Evolutionary conservation across 75 land plant species (phyloP).

Genomic region (Chamaecyparis obtusa): DNA sequence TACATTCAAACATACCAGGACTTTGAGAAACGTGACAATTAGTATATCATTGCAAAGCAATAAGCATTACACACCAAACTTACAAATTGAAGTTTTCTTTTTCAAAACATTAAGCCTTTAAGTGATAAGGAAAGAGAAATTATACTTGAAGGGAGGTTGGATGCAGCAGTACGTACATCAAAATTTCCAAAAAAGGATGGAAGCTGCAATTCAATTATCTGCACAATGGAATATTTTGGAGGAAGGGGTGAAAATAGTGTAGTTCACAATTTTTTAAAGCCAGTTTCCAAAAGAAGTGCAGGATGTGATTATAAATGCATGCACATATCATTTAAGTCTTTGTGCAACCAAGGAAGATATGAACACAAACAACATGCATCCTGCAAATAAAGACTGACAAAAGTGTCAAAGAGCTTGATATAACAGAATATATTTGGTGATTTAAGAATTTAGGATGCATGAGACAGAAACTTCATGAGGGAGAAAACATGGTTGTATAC

Average conservation of each 20-base stretch:
- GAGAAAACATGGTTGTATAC: background rate
- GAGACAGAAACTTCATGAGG: background rate
- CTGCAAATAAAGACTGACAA: background rate
- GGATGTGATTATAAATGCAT: background rate
- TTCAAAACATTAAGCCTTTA: background rate
- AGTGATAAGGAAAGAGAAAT: slow-evolving; percentile 5
- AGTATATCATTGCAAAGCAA: background rate
- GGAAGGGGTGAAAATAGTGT: background rate
- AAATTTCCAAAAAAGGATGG: slow-evolving; percentile 92
- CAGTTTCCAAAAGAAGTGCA: background rate
- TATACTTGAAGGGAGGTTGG: slow-evolving; percentile 88
- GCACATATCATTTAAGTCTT: background rate
- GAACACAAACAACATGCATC: background rate
- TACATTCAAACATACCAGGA: background rate
- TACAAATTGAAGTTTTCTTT: background rate
- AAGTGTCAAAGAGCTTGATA: background rate
- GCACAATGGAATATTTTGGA: slow-evolving; percentile 6
- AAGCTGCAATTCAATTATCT: slow-evolving; percentile 91
- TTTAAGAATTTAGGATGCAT: background rate
- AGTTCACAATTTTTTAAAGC: background rate
- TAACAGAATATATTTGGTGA: background rate
- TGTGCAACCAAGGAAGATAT: background rate
- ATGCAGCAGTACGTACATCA: slow-evolving; percentile 91
- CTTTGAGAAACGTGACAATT: background rate
- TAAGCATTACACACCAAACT: background rate